Evolutionary conservation across 129 eudicot species (phyloP).

Genomic region (Arctium lappa): DNA sequence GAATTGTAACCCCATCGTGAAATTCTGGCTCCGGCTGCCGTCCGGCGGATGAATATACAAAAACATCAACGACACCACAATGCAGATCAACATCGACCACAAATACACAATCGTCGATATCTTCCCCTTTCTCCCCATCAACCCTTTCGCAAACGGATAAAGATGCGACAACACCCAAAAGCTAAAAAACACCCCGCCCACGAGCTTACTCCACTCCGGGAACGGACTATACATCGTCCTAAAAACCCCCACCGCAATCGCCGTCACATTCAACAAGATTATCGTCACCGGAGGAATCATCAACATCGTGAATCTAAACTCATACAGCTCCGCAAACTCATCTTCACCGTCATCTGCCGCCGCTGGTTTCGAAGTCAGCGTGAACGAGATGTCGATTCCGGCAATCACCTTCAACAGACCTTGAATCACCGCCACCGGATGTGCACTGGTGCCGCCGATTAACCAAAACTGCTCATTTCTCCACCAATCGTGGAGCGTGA

Average conservation of each 20-base stretch:
- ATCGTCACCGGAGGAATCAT: constrained; percentile 68
- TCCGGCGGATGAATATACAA: constrained; percentile 31
- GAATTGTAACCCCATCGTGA: constrained; percentile 8
- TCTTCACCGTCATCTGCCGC: constrained; percentile 66
- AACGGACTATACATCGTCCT: constrained; percentile 59
- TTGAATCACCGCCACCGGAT: constrained; percentile 60
- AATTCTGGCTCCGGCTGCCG: constrained; percentile 18
- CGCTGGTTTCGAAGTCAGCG: constrained; percentile 63
- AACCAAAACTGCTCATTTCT: constrained; percentile 67
- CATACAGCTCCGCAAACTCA: constrained; percentile 63
- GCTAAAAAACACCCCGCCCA: constrained; percentile 72
- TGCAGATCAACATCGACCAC: constrained; percentile 42
- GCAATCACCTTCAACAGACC: constrained; percentile 65
- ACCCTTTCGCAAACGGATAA: constrained; percentile 69
- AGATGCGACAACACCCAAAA: constrained; percentile 78
- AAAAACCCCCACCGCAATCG: constrained; percentile 62
- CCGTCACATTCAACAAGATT: constrained; percentile 49
- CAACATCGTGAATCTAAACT: constrained; percentile 50
- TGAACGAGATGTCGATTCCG: constrained; percentile 62
- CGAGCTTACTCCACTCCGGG: constrained; percentile 72
- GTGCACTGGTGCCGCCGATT: constrained; percentile 70
- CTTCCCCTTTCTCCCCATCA: constrained; percentile 71
- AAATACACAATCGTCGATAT: constrained; percentile 65
- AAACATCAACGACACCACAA: constrained; percentile 31
- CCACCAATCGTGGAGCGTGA: constrained; percentile 65